These are phyloP conservation scores for Galerina sulciceps DNA, from an alignment of 768 basidiomycete species.

Conservation along the genomic window DNA sequence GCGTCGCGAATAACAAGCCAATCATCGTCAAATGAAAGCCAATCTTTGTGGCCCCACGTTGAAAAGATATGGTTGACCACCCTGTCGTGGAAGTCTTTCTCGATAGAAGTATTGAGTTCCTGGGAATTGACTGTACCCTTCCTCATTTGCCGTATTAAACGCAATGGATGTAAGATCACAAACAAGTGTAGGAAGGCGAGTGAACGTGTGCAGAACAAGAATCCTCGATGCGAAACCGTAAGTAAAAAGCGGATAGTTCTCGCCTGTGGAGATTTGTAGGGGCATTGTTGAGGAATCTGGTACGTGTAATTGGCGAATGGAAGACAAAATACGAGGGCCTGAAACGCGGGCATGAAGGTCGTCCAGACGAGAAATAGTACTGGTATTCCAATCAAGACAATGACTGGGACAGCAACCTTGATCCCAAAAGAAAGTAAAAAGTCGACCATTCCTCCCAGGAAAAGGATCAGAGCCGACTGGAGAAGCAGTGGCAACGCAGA, in stretches of 20 bases:
- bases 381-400: neutral
- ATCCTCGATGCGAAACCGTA: no score
- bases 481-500: slow-evolving; percentile 2
- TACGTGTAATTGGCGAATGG: neutral
- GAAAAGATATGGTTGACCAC: neutral
- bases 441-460: neutral
- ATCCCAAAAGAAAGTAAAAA: neutral
- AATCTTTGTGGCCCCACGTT: neutral
- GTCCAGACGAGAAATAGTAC: neutral
- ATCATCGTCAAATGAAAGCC: neutral
- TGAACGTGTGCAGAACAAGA: neutral
- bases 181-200: neutral
- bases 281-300: neutral
- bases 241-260: neutral
- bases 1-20: neutral
- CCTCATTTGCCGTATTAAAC: neutral
- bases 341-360: neutral
- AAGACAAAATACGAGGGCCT: neutral
- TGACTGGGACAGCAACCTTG: neutral
- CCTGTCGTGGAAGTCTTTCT: no score
- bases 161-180: neutral
- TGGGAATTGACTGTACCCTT: no score
- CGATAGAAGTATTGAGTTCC: no score
- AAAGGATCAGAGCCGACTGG: slow-evolving; percentile 2
- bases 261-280: slow-evolving; percentile 1